Conservation (phyloP, 495 filamentous ascomycete genomes). For the Parmelia sp. region DNA sequence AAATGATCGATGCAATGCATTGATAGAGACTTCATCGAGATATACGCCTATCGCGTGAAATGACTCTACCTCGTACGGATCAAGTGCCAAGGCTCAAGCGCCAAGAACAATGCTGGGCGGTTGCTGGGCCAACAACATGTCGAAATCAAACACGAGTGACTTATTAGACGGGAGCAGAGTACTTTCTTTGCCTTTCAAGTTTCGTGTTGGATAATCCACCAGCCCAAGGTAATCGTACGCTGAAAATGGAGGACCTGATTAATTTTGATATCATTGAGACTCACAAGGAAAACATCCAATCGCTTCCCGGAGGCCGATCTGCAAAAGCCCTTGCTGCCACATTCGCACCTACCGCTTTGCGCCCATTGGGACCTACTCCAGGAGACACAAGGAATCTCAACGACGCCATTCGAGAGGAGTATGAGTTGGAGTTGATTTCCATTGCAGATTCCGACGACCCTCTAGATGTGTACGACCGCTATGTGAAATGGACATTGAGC, state of each 20-base stretch:
- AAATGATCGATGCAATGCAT: no score
- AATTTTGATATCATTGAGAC: slow-evolving; percentile 93
- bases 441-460: slow-evolving; percentile 89
- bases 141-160: not conserved
- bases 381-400: slow-evolving; percentile 69
- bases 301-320: slow-evolving; percentile 82
- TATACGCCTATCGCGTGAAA: no score
- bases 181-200: not conserved
- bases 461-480: slow-evolving; percentile 91
- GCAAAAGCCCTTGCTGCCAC: slow-evolving; percentile 82
- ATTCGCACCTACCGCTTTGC: slow-evolving; percentile 59
- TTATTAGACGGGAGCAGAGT: not conserved
- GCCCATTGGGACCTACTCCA: slow-evolving; percentile 52
- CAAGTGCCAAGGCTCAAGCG: no score
- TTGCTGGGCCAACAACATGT: slow-evolving; percentile 2
- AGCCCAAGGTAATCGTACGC: not conserved
- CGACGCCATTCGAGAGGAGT: slow-evolving; percentile 72
- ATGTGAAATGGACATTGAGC: slow-evolving; percentile 92
- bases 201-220: not conserved
- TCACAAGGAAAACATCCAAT: slow-evolving; percentile 97
- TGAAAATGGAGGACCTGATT: slow-evolving; percentile 50
- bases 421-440: slow-evolving; percentile 70
- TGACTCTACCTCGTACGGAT: no score
- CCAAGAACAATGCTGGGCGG: not conserved
- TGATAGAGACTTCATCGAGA: no score